A percentile compares a stretch with the other conserved stretches of the same genome.
These are phyloP conservation scores for Stemphylium beticola DNA, from an alignment of 2,329 filamentous ascomycete genomes.

Conservation along the genomic window DNA sequence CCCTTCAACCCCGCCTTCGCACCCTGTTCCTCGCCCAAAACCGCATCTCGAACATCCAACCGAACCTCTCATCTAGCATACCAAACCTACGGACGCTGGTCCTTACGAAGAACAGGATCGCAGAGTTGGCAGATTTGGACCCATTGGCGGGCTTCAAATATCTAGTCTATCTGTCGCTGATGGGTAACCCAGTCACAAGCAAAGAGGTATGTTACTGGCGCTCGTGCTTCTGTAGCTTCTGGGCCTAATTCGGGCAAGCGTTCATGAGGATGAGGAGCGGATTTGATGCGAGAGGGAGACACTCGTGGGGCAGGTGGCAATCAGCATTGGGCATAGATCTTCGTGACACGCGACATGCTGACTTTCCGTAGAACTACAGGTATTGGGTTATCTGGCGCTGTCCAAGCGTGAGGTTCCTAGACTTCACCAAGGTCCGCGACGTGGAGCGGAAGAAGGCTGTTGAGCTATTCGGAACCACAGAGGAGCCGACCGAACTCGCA, in stretches of 20 bases:
- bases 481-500: slow-evolving; percentile 81
- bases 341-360: slow-evolving; percentile 6
- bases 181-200: slow-evolving; percentile 88
- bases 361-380: slow-evolving; percentile 75
- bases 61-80: slow-evolving; percentile 73
- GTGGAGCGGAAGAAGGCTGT: slow-evolving; percentile 76
- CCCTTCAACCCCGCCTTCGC: slow-evolving; percentile 83
- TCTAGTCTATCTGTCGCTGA: slow-evolving; percentile 79
- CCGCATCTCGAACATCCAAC: slow-evolving; percentile 81
- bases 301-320: background rate
- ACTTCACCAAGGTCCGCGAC: slow-evolving; percentile 90
- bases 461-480: slow-evolving; percentile 81
- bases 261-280: slow-evolving; percentile 9
- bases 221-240: slow-evolving; percentile 1
- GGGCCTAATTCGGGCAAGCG: slow-evolving; percentile 29
- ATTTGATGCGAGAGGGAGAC: background rate
- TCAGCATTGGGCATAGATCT: background rate
- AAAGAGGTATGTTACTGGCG: slow-evolving; percentile 72
- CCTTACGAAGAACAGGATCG: slow-evolving; percentile 80
- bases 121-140: slow-evolving; percentile 86
- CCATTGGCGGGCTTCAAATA: slow-evolving; percentile 71
- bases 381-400: slow-evolving; percentile 90
- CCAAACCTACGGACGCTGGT: slow-evolving; percentile 84
- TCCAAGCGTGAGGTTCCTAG: slow-evolving; percentile 84
- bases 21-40: slow-evolving; percentile 91